phyloP scores from a whole-genome alignment of 2,329 filamentous ascomycete genomes.

The Fonsecaea nubica region DNA sequence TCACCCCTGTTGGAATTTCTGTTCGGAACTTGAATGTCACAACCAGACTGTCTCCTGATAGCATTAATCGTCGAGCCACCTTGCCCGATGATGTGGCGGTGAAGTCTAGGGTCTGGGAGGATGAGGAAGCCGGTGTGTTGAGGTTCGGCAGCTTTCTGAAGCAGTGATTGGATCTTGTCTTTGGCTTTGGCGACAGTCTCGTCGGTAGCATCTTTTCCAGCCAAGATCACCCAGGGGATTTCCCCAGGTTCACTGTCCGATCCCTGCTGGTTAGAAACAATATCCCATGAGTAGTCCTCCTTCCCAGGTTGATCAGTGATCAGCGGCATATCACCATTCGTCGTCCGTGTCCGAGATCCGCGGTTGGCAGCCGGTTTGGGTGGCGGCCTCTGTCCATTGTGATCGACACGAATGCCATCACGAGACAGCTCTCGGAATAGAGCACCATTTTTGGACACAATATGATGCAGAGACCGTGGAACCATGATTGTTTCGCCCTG shows the following conservation, averaged over 20 bases:
- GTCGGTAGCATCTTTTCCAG: slow-evolving; percentile 56
- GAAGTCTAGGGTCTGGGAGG: slow-evolving; percentile 85
- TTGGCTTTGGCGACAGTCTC: slow-evolving; percentile 85
- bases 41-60: slow-evolving; percentile 90
- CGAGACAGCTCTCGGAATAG: slow-evolving; percentile 91
- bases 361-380: slow-evolving; percentile 65
- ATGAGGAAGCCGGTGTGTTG: slow-evolving; percentile 81
- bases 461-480: slow-evolving; percentile 81
- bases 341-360: slow-evolving; percentile 50
- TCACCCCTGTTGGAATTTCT: slow-evolving; percentile 68
- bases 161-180: slow-evolving; percentile 72
- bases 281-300: slow-evolving; percentile 78
- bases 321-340: slow-evolving; percentile 72
- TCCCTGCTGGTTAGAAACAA: slow-evolving; percentile 57
- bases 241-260: slow-evolving; percentile 44
- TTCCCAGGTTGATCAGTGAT: slow-evolving; percentile 85
- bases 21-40: slow-evolving; percentile 90
- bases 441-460: slow-evolving; percentile 83
- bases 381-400: slow-evolving; percentile 79
- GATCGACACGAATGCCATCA: slow-evolving; percentile 90
- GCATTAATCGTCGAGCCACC: slow-evolving; percentile 90
- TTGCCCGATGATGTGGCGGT: slow-evolving; percentile 87
- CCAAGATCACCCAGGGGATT: slow-evolving; percentile 86
- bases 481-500: slow-evolving; percentile 87
- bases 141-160: slow-evolving; percentile 63